Evolutionary conservation across 2,329 filamentous ascomycete species (phyloP), one percentile per base, ranked within the genome.

Genomic region (Epicoccum nigrum): DNA sequence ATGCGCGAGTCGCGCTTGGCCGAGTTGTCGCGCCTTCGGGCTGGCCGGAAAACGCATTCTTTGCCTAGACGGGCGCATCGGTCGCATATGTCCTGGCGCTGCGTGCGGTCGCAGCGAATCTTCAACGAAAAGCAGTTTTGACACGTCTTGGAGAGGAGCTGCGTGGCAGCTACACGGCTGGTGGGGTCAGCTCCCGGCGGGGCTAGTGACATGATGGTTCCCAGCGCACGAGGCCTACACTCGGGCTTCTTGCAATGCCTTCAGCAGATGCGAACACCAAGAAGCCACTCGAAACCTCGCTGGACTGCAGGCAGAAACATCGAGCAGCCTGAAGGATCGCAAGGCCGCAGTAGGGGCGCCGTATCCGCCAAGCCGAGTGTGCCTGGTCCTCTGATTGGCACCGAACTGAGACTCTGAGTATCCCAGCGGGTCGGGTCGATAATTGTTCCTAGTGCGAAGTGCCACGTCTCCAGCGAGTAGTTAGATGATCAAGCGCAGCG

Each of bases 1-100:
- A 74, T 74, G 20, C 63, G 67, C 65, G 65, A 63, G 51, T 74
- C 74, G 38, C 65, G 65, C 45, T 72, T 74, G 28, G 69, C 60
- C 23, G 67, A 69, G 20, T 69, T 72, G 51, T 74, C 70, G 21
- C 71, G 67, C 43, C 71, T 66, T 31, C 66, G 62, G 7, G 70
- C 67, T 33, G 71, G 65, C 6, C 74, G 68, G 44, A 70, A 73
- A 2, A 69, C 53, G 47, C 73, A 76, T 38, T 70, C 61, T 47
- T 74, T 73, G 16, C 65, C 62, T 20, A 75, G 56, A 15, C 74
- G 70, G 23, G 59, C 58, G 37, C 73, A 76, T 51, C 73, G 52
- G 48, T 71, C 67, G 57, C 68, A 71, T 12, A 63, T 65, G 27
- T 66, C 60, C 20, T 49, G 49, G 16, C 61, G 45, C 38, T 66